Evolutionary conservation across 2,329 filamentous ascomycete genomes (phyloP).

Genomic region (Cladobotryum mycophilum): DNA sequence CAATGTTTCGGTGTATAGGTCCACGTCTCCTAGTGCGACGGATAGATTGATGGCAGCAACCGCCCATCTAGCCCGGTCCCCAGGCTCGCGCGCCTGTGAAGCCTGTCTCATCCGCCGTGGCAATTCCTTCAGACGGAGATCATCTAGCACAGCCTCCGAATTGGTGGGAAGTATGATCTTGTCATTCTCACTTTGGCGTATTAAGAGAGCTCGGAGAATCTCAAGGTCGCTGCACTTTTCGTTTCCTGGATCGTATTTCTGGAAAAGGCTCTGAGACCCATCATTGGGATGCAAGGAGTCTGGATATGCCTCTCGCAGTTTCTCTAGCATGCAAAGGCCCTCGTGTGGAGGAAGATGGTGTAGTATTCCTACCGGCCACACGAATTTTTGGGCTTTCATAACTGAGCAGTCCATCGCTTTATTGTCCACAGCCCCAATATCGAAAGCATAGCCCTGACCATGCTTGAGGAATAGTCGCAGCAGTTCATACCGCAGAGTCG

Average conservation of each 20-base stretch:
- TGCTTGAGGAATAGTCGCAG: constrained; percentile 19
- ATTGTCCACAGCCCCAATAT: constrained; percentile 16
- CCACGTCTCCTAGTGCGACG: constrained; percentile 20
- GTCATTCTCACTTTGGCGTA: not conserved
- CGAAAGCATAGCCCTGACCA: constrained; percentile 13
- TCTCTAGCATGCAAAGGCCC: not conserved
- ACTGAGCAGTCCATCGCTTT: constrained; percentile 7
- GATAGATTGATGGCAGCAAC: constrained; percentile 21
- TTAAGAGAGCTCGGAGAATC: not conserved
- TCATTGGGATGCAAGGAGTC: not conserved
- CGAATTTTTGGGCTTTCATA: not conserved
- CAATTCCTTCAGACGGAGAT: constrained; percentile 12
- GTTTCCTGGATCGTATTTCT: not conserved
- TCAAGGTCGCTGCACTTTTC: not conserved
- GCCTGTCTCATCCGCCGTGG: constrained; percentile 18
- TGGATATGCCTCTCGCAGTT: not conserved
- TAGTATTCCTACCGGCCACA: not conserved
- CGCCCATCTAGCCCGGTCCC: constrained; percentile 20
- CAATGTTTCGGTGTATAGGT: constrained; percentile 17
- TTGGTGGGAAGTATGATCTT: not conserved
- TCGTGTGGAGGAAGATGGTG: not conserved
- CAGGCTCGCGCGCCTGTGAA: constrained; percentile 17
- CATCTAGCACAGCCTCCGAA: not conserved
- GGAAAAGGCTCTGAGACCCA: not conserved
- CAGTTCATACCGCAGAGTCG: constrained; percentile 14